phyloP scores from a whole-genome alignment of 257 asterid genomes.

The Solanum bulbocastanum region DNA sequence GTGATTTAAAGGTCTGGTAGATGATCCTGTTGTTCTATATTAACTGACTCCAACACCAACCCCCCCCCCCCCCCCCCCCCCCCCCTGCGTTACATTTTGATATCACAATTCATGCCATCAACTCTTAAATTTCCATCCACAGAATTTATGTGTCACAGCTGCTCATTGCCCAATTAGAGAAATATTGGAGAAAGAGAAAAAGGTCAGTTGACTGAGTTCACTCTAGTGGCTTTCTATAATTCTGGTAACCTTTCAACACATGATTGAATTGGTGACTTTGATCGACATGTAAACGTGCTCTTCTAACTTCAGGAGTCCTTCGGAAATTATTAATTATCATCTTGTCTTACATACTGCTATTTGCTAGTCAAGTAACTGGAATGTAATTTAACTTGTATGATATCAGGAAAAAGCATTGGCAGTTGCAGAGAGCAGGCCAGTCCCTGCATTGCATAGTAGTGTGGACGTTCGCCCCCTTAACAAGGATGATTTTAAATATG shows the following conservation, averaged over 20 bases:
- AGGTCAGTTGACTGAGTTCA: constrained; percentile 28
- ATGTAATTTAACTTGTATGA: not conserved
- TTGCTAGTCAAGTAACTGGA: not conserved
- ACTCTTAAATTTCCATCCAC: constrained; percentile 5
- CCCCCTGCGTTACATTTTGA: not conserved
- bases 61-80: not conserved
- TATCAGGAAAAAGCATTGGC: constrained; percentile 64
- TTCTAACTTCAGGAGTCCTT: not conserved
- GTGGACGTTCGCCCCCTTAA: constrained; percentile 54
- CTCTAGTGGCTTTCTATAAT: not conserved
- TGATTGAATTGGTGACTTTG: not conserved
- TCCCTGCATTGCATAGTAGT: constrained; percentile 54
- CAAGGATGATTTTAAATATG: constrained; percentile 64
- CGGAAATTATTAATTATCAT: not conserved
- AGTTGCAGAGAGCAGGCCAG: constrained; percentile 42
- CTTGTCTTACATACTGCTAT: not conserved
- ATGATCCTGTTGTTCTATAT: not conserved
- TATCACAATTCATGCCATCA: not conserved
- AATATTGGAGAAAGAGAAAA: constrained; percentile 72
- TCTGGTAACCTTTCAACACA: not conserved
- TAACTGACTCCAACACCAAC: not conserved
- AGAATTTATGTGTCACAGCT: constrained; percentile 80
- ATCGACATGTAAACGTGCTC: not conserved
- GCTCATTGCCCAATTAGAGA: constrained; percentile 88
- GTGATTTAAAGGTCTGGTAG: constrained; percentile 77